A percentile compares a stretch with the other conserved stretches of the same genome.
Evolutionary conservation across 1,284 basidiomycete genomes (phyloP).

Genomic region (Waitea zeae): DNA sequence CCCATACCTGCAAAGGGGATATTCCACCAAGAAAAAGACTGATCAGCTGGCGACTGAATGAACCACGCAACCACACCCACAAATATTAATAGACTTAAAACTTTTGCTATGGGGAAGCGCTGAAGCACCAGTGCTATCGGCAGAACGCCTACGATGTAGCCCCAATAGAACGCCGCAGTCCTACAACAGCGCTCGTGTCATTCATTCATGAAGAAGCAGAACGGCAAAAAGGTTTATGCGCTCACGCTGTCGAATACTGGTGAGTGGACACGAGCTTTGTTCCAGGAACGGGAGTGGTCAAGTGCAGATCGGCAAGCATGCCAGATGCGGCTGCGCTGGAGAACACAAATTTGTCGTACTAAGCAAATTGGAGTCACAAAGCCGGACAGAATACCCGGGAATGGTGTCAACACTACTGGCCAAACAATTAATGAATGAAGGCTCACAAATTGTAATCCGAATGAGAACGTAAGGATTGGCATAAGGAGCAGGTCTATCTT

Average conservation of each 20-base stretch:
- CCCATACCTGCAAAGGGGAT: slow-evolving; percentile 4
- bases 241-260: slow-evolving; percentile 6
- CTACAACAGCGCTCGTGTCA: not conserved
- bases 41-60: not conserved
- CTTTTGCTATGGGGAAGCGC: slow-evolving; percentile 5
- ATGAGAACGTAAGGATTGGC: slow-evolving; percentile 6
- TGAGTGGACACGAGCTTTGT: slow-evolving; percentile 3
- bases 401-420: not conserved
- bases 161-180: slow-evolving; percentile 1
- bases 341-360: slow-evolving; percentile 7
- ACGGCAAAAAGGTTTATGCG: slow-evolving; percentile 3
- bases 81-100: slow-evolving; percentile 4
- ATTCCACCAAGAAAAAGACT: not conserved
- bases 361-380: slow-evolving; percentile 1
- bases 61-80: not conserved
- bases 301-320: slow-evolving; percentile 5
- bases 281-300: not conserved
- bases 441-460: slow-evolving; percentile 6
- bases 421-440: not conserved
- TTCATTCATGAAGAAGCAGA: not conserved
- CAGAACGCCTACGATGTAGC: slow-evolving; percentile 6
- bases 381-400: not conserved
- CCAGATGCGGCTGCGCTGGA: slow-evolving; percentile 6
- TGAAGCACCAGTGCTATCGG: slow-evolving; percentile 6
- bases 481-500: slow-evolving; percentile 6